Evolutionary conservation across 495 filamentous ascomycete genomes (phyloP).

Genomic region (Lichenothelia convexa): DNA sequence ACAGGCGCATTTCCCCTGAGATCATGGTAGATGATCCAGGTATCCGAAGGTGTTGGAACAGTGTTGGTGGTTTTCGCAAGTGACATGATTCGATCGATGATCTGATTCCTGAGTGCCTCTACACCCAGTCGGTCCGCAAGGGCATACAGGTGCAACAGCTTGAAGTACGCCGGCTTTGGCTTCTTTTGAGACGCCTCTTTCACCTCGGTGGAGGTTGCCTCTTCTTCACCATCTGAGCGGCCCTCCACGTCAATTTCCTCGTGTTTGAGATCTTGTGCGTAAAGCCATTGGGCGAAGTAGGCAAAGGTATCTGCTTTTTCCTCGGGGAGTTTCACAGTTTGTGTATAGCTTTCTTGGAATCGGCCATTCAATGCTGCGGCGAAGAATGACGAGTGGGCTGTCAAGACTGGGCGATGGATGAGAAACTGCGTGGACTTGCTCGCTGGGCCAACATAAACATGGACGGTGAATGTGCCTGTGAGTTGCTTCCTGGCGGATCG

Average conservation of each 20-base stretch:
- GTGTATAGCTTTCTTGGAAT: constrained; percentile 25
- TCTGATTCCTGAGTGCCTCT: constrained; percentile 21
- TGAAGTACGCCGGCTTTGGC: constrained; percentile 26
- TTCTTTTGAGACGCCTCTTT: constrained; percentile 15
- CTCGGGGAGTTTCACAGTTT: constrained; percentile 23
- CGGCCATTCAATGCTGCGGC: constrained; percentile 27
- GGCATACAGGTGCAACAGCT: constrained; percentile 27
- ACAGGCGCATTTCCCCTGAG: constrained; percentile 14
- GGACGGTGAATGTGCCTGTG: constrained; percentile 10
- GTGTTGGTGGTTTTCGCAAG: constrained; percentile 26
- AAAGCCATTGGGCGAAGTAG: constrained; percentile 29
- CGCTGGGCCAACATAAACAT: constrained; percentile 21
- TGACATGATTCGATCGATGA: constrained; percentile 20
- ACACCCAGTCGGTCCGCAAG: constrained; percentile 26
- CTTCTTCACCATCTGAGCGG: no score
- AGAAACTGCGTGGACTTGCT: constrained; percentile 15
- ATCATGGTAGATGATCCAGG: constrained; percentile 22
- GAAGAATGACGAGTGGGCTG: constrained; percentile 28
- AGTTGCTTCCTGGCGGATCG: constrained; percentile 1
- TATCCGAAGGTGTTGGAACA: constrained; percentile 29
- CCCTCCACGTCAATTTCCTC: constrained; percentile 6
- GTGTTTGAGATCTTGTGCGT: constrained; percentile 20
- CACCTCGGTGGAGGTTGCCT: no score
- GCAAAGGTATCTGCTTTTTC: constrained; percentile 23
- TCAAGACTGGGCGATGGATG: constrained; percentile 27